phyloP scores from a whole-genome alignment of 345 rosid species.

The Gossypium anomalum region DNA sequence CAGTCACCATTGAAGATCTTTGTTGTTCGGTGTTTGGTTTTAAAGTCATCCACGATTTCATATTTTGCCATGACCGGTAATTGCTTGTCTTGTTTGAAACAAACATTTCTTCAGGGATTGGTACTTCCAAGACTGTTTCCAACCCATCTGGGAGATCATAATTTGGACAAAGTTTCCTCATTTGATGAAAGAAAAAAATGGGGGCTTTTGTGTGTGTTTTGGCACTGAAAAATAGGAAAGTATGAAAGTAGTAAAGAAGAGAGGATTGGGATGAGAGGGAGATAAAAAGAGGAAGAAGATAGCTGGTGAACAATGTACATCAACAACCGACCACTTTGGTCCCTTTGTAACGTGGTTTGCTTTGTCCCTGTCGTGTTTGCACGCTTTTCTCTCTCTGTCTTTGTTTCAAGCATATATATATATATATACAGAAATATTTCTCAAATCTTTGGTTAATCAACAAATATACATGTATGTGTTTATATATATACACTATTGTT shows the following conservation, averaged over 20 bases:
- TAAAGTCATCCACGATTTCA: slow-evolving; percentile 73
- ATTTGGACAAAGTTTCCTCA: slow-evolving; percentile 97
- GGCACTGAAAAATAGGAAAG: slow-evolving; percentile 15
- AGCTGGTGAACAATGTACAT: slow-evolving; percentile 16
- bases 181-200: slow-evolving; percentile 4
- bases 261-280: slow-evolving; percentile 21
- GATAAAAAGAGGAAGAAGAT: slow-evolving; percentile 10
- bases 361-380: slow-evolving; percentile 73
- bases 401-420: neutral
- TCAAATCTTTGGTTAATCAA: neutral
- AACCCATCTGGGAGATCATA: slow-evolving; percentile 74
- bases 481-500: neutral
- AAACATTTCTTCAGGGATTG: slow-evolving; percentile 91
- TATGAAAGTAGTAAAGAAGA: slow-evolving; percentile 1
- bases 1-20: slow-evolving; percentile 28
- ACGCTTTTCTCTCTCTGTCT: slow-evolving; percentile 33
- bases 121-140: slow-evolving; percentile 97
- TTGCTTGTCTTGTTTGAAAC: slow-evolving; percentile 26
- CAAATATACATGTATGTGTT: no score
- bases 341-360: slow-evolving; percentile 48
- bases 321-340: slow-evolving; percentile 70
- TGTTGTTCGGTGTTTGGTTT: slow-evolving; percentile 27
- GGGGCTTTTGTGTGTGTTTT: neutral
- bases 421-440: neutral
- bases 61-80: slow-evolving; percentile 55